Evolutionary conservation across 1,284 basidiomycete species (phyloP), one percentile per base, ranked within the genome.

Genomic region (Moniliella sp.): DNA sequence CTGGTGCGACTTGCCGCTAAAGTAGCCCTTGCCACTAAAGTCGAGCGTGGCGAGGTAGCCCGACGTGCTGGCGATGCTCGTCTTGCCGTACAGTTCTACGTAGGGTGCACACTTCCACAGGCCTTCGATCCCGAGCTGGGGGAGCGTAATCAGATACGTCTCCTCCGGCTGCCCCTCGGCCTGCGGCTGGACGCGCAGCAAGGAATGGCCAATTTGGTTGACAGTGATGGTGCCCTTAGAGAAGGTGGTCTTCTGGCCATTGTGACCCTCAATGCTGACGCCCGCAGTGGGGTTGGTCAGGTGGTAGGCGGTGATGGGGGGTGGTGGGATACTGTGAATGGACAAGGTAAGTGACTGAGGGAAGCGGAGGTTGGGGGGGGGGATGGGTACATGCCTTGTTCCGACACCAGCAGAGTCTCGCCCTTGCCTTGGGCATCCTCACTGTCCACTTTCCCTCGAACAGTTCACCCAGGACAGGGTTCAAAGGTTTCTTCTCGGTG

Each of bases 401-500:
- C 88, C n/a, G 88, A 80, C 23, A 78, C 70, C 17, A 97, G 70
- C 28, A 69, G 67, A 10, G 81, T 86, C 60, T 78, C 71, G n/a
- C 80, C 80, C 14, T 76, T 73, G n/a, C 72, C 73, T 40, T 73
- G 65, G 42, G 67, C 65, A 54, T 78, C 75, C 1, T 83, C 78
- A n/a, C 21, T n/a, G 21, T 7, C 86, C 88, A 97, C 40, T 68
- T 62, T 30, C 88, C 88, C 46, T 84, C 83, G 66, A 94, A 94
- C 25, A 84, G 66, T 59, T 65, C 64, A 62, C 84, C 86, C 16
- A 94, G 76, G 9, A 88, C 81, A 21, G 86, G 86, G 61, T 94
- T 94, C 39, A 94, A 68, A 5, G 86, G 86, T 76, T 94, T 97
- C 69, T 94, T 97, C 69, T 93, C 86, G 2, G 79, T 83, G 5